Conservation (phyloP, 352 stramenopile species). For the Phytophthora citricola region DNA sequence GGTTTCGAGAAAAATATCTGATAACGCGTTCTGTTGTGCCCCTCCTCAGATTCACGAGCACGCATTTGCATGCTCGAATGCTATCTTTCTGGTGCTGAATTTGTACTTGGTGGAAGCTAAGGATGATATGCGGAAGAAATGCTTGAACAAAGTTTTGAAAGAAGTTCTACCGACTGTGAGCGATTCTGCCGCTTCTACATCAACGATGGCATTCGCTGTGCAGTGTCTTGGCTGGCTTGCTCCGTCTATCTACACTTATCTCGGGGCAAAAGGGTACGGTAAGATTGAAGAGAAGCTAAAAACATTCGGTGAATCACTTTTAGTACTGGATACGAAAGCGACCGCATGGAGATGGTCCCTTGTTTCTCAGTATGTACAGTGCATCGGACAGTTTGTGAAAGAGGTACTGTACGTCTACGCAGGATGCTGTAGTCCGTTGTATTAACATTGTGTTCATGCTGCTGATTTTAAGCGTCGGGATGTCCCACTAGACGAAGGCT, state of each 20-base stretch:
- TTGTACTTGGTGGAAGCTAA: slow-evolving; percentile 46
- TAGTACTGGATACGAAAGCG: slow-evolving; percentile 58
- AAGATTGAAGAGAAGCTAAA: slow-evolving; percentile 80
- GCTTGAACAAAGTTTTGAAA: slow-evolving; percentile 77
- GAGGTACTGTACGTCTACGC: slow-evolving; percentile 42
- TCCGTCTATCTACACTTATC: slow-evolving; percentile 52
- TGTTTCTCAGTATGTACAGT: slow-evolving; percentile 65
- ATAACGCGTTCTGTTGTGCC: background rate
- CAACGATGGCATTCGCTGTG: slow-evolving; percentile 59
- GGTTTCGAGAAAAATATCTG: background rate
- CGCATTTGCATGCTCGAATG: slow-evolving; percentile 55
- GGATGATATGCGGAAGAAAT: slow-evolving; percentile 66
- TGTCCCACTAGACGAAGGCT: slow-evolving; percentile 47
- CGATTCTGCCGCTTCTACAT: slow-evolving; percentile 44
- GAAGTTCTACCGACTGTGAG: slow-evolving; percentile 69
- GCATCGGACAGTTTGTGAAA: slow-evolving; percentile 57
- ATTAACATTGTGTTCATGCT: slow-evolving; percentile 2
- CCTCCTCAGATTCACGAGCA: slow-evolving; percentile 63
- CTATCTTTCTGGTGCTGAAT: slow-evolving; percentile 53
- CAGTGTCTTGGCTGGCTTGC: slow-evolving; percentile 59
- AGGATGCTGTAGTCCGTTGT: slow-evolving; percentile 5
- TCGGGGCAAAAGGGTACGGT: slow-evolving; percentile 51
- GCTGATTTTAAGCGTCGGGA: slow-evolving; percentile 31
- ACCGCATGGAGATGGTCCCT: slow-evolving; percentile 67
- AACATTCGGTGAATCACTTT: slow-evolving; percentile 71